Base-by-base conservation (phyloP, 345 rosid genomes). In the Aquilaria malaccensis region DNA sequence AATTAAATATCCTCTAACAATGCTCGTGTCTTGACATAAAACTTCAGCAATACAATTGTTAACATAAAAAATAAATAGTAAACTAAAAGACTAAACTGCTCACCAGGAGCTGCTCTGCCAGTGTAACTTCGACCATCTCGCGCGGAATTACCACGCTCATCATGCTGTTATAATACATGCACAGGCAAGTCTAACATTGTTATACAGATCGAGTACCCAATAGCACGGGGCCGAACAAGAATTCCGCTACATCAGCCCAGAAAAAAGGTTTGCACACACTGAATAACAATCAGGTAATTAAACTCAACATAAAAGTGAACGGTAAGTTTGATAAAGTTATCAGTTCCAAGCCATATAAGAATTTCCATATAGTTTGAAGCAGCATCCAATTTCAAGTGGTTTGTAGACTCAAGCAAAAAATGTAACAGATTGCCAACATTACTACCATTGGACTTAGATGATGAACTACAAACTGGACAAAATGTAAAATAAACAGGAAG, bases 101-200 rank as follows among this genome's bases (percentile, higher is more conserved):
- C 67, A 95, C 97, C 99, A 48, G 69, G 57, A 75, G 79, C 73
- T 22, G 70, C 70, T 79, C 82, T 72, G 32, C 67, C 74, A 41
- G 74, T 72, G 65, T 71, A 77, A 78, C 82, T 77, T 77, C 84
- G 83, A 76, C 81, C 92, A 72, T 56, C 89, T 77, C 75, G 88
- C 67, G 82, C 68, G 45, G 83, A 73, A 76, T 32, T 76, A 81
- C 76, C 78, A 66, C 82, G 93, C 65, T 82, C 95, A 80, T 90
- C 90, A 31, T 81, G 93, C 99, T 95, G 89, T 86, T 80, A 85
- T 67, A 80, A 85, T 77, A 89, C 83, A 89, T 53, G 78, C 74
- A 90, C 80, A 88, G 81, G 90, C 84, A 90, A 83, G 83, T 76
- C 92, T 75, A 81, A 87, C 67, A 87, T 74, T 75, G 87, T 82